phyloP scores from a whole-genome alignment of 139 green algal genomes.

The Chlorella sorokiniana region DNA sequence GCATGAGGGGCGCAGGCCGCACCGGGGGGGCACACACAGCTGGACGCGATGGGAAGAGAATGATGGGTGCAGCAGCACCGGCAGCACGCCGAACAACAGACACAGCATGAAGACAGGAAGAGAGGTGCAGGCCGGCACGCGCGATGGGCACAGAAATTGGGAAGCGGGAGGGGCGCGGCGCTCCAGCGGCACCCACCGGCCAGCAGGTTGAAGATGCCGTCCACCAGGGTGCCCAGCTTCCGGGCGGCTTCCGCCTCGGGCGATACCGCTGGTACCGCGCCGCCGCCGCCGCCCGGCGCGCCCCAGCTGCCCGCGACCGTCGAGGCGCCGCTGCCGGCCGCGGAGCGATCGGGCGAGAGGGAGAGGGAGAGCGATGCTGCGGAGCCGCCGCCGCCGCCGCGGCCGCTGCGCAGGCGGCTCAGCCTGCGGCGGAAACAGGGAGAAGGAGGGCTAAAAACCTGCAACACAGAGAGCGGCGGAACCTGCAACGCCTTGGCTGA shows the following conservation, averaged over 20 bases:
- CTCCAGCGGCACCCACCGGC: constrained; percentile 23
- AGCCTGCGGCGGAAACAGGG: not conserved
- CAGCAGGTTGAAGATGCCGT: constrained; percentile 31
- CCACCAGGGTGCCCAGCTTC: constrained; percentile 20
- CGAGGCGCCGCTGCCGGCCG: not conserved
- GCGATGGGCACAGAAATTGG: too few relatives aligned
- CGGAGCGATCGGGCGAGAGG: too few relatives aligned
- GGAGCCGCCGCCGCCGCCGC: not conserved
- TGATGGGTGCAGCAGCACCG: too few relatives aligned
- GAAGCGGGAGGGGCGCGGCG: too few relatives aligned
- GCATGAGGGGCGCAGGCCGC: too few relatives aligned
- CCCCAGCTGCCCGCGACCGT: not conserved
- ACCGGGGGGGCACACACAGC: too few relatives aligned
- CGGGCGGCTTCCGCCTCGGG: constrained; percentile 3
- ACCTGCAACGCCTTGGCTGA: not conserved
- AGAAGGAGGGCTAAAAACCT: not conserved
- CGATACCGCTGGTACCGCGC: not conserved
- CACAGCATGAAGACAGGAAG: too few relatives aligned
- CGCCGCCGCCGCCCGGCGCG: not conserved
- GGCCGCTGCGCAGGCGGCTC: constrained; percentile 16
- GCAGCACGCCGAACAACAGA: too few relatives aligned
- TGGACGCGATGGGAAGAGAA: too few relatives aligned
- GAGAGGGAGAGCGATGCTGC: not conserved
- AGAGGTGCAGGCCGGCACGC: too few relatives aligned
- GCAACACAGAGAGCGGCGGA: not conserved